phyloP scores from a whole-genome alignment of 78 protist genomes.

The Dictyostelium intermedium region DNA sequence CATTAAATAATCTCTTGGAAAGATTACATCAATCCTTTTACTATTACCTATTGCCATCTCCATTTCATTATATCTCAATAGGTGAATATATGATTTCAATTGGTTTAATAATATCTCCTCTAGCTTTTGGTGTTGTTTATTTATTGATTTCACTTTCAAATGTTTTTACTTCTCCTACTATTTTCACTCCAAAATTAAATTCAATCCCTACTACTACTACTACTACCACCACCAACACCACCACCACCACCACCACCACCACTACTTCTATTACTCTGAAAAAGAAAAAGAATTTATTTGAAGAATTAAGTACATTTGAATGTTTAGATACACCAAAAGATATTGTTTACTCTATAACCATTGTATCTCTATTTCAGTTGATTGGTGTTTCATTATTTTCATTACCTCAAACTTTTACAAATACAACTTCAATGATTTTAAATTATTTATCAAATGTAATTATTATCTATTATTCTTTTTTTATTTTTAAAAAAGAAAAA shows the following conservation, averaged over 20 bases:
- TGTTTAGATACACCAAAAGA: conserved; percentile 38
- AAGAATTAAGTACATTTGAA: not conserved
- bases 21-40: conserved; percentile 89
- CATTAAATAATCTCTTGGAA: conserved; percentile 83
- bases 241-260: not conserved
- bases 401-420: conserved; percentile 47
- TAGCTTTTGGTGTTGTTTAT: conserved; percentile 5
- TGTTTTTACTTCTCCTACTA: conserved; percentile 56
- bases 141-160: conserved; percentile 29
- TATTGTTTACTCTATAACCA: conserved; percentile 39
- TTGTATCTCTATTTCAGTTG: not conserved
- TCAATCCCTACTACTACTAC: not conserved
- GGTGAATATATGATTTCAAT: conserved; percentile 84
- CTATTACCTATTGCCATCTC: conserved; percentile 77
- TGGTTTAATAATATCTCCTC: conserved; percentile 58
- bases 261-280: not conserved
- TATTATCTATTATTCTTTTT: not conserved
- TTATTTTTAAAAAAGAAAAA: not conserved
- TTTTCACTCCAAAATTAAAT: not conserved
- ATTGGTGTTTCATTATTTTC: conserved; percentile 25
- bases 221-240: not conserved
- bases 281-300: not conserved
- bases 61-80: conserved; percentile 77
- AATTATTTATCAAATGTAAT: not conserved
- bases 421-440: not conserved